Percentiles rank a stretch among this genome's conserved stretches.
Conservation (phyloP, 805 yeast genomes). For the Teunomyces barrocoloradensis region DNA sequence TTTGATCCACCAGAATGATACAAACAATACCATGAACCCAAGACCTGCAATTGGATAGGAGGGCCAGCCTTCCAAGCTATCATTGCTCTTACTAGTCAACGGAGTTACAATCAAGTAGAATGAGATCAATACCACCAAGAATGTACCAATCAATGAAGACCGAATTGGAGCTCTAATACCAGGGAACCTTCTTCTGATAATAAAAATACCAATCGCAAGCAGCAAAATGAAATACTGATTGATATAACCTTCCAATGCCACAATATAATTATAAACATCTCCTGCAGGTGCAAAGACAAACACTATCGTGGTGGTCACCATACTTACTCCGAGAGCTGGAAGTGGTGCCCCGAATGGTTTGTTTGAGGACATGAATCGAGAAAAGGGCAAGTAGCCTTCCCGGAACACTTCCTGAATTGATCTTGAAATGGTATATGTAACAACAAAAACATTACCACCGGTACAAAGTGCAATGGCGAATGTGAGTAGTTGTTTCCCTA, state of each 20-base stretch:
- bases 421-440: conserved; percentile 56
- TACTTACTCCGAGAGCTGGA: conserved; percentile 46
- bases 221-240: conserved; percentile 48
- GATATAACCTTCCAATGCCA: conserved; percentile 53
- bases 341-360: conserved; percentile 58
- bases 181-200: conserved; percentile 50
- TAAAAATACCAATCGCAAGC: conserved; percentile 55
- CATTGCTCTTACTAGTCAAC: conserved; percentile 40
- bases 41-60: conserved; percentile 50
- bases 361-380: conserved; percentile 51
- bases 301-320: conserved; percentile 38
- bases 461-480: conserved; percentile 59
- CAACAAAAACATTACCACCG: conserved; percentile 62
- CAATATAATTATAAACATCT: conserved; percentile 50
- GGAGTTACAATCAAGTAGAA: conserved; percentile 52
- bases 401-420: conserved; percentile 64
- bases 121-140: conserved; percentile 45
- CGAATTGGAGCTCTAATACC: conserved; percentile 49
- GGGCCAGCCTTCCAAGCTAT: conserved; percentile 43
- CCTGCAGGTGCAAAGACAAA: conserved; percentile 44
- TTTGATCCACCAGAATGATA: conserved; percentile 53
- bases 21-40: conserved; percentile 40
- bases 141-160: conserved; percentile 49
- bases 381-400: conserved; percentile 60
- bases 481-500: conserved; percentile 56